Percentiles rank a stretch among this genome's conserved stretches.
These are phyloP conservation scores for Arxiozyma heterogenica DNA, from an alignment of 1,139 yeast genomes.

Conservation along the genomic window DNA sequence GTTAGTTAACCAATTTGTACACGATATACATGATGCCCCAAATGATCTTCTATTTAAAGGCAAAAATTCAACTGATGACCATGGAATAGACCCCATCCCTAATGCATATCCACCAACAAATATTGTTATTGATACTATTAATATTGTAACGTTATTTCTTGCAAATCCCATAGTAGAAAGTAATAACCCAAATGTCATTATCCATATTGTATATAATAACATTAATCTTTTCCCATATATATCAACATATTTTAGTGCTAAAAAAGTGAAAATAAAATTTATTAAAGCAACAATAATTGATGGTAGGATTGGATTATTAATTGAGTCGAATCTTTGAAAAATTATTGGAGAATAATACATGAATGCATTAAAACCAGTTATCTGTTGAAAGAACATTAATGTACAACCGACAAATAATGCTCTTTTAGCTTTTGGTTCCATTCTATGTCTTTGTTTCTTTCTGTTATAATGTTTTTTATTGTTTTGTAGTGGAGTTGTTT, in stretches of 20 bases:
- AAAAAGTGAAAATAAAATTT: conserved; percentile 55
- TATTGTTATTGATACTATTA: conserved; percentile 31
- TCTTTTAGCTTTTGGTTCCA: conserved; percentile 39
- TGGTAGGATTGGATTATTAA: conserved; percentile 52
- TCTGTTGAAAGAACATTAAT: conserved; percentile 64
- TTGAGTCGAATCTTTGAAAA: conserved; percentile 46
- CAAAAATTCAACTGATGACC: conserved; percentile 41
- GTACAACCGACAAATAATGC: conserved; percentile 63
- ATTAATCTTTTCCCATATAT: conserved; percentile 54
- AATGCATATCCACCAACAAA: conserved; percentile 41
- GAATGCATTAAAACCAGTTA: conserved; percentile 67
- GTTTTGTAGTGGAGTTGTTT: background rate
- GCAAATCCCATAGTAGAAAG: conserved; percentile 23
- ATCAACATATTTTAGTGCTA: conserved; percentile 52
- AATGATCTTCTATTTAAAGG: conserved; percentile 38
- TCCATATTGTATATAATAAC: conserved; percentile 42
- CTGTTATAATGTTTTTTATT: background rate
- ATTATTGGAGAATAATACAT: conserved; percentile 68
- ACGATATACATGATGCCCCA: conserved; percentile 38
- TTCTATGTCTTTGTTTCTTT: conserved; percentile 11
- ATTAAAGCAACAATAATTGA: conserved; percentile 59
- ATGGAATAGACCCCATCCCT: conserved; percentile 41
- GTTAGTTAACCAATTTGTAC: conserved; percentile 40
- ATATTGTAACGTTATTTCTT: conserved; percentile 14
- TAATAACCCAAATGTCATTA: conserved; percentile 34